Evolutionary conservation across 441 rosid species (phyloP), one percentile per base, ranked within the genome.

Genomic region (Erodium moschatum): DNA sequence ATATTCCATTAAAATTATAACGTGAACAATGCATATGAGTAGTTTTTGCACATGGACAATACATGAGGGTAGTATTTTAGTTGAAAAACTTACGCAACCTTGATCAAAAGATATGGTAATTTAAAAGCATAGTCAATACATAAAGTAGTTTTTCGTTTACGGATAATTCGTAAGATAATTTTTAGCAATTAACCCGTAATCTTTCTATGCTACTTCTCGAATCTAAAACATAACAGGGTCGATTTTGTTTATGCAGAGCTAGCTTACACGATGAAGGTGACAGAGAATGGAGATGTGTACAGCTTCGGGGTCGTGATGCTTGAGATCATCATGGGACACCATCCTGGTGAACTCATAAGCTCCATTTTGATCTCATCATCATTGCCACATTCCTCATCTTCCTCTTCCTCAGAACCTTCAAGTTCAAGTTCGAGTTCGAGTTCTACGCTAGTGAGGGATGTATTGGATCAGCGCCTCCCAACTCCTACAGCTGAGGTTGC

Each of bases 211-310:
- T 1, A 29, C 4, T 29, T 29, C 4, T 29, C 1, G 33, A 29
- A 29, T 33, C 38, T 33, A 5, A 33, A n/a, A n/a, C 20, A 42
- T 56, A 56, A 56, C 20, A 19, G 19, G 18, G 24, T 56, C 1
- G 2, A 19, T 56, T 56, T 56, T 56, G 20, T 65, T 58, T 27
- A 16, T 11, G 66, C 74, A 82, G 85, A 82, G 61, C 68, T 82
- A 58, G 85, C 85, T 48, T 82, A 82, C 65, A 74, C 82, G 0
- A 82, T 80, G 83, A 80, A 64, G 64, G 77, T 78, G 29, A 82
- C 81, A 0, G 78, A 82, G 67, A 82, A 82, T 56, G 77, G 85
- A 18, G 85, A 82, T 29, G 81, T 82, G 1, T 80, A 74, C 69
- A 82, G 85, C 24, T 80, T 80, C 6, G 84, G 86, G 40, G 80